Evolutionary conservation across 257 asterid species (phyloP).

Genomic region (Penstemon davidsonii): DNA sequence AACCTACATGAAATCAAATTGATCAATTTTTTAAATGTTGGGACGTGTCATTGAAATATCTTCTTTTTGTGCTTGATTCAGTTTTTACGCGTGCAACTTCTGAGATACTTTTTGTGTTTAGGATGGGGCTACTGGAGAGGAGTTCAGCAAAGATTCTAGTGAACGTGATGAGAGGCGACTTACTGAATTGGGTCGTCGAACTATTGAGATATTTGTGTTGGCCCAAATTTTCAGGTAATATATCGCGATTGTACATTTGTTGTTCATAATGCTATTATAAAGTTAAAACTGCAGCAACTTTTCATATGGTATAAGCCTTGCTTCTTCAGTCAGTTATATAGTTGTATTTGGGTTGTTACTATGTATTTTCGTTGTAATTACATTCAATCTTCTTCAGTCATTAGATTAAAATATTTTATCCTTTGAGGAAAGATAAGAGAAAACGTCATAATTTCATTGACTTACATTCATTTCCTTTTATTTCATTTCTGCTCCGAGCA

Average conservation of each 20-base stretch:
- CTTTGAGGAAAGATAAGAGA: neutral
- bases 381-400: neutral
- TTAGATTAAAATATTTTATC: neutral
- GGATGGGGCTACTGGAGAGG: constrained; percentile 89
- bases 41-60: too few species aligned
- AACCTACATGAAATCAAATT: too few species aligned
- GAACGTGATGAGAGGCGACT: constrained; percentile 90
- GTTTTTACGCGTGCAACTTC: constrained; percentile 21
- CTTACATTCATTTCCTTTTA: neutral
- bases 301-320: too few species aligned
- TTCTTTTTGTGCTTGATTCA: neutral
- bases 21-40: too few species aligned
- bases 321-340: constrained; percentile 39
- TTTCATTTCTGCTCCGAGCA: constrained; percentile 1
- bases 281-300: constrained; percentile 32
- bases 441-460: neutral
- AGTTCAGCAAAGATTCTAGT: constrained; percentile 71
- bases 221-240: constrained; percentile 84
- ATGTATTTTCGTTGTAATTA: too few species aligned
- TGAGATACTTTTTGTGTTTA: constrained; percentile 33
- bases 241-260: constrained; percentile 19
- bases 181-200: constrained; percentile 93
- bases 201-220: constrained; percentile 87
- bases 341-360: neutral
- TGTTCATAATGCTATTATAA: neutral